Percentiles rank a stretch among this genome's conserved stretches.
phyloP scores from a whole-genome alignment of 352 stramenopile species.

The Globisporangium uncinulatum region DNA sequence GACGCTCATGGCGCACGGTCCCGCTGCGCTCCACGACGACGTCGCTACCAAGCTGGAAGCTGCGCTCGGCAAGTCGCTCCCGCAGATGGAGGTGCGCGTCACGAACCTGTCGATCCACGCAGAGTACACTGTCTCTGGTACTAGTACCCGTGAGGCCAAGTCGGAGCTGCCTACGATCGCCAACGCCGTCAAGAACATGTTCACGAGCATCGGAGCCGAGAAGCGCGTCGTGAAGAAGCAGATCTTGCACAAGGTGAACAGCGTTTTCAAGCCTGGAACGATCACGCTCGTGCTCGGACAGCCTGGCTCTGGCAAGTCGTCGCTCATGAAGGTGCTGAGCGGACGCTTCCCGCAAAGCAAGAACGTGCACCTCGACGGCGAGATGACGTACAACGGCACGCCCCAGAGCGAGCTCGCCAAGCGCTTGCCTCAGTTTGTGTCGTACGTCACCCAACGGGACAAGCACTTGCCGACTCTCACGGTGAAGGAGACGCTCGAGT shows the following conservation, averaged over 20 bases:
- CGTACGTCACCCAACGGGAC: slow-evolving; percentile 63
- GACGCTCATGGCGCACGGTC: slow-evolving; percentile 18
- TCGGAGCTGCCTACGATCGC: too few species aligned
- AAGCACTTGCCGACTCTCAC: slow-evolving; percentile 84
- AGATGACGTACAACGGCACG: slow-evolving; percentile 41
- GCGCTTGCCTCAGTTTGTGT: slow-evolving; percentile 26
- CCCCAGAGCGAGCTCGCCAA: slow-evolving; percentile 16
- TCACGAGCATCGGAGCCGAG: too few species aligned
- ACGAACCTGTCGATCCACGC: too few species aligned
- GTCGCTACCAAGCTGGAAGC: slow-evolving; percentile 21
- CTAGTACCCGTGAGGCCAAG: too few species aligned
- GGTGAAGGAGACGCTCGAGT: slow-evolving; percentile 91
- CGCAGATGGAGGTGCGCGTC: slow-evolving; percentile 23
- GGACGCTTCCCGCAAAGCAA: slow-evolving; percentile 37
- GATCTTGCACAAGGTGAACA: slow-evolving; percentile 18
- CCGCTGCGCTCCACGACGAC: slow-evolving; percentile 23
- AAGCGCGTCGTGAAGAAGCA: too few species aligned
- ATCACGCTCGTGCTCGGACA: slow-evolving; percentile 22
- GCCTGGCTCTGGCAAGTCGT: slow-evolving; percentile 34
- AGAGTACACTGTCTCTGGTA: too few species aligned
- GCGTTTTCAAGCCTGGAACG: slow-evolving; percentile 20
- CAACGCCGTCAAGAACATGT: too few species aligned
- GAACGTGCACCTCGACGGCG: slow-evolving; percentile 26
- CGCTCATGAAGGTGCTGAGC: slow-evolving; percentile 35
- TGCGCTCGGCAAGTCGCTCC: slow-evolving; percentile 18